Conservation (phyloP, 805 yeast genomes). For the Candida andamanensis region DNA sequence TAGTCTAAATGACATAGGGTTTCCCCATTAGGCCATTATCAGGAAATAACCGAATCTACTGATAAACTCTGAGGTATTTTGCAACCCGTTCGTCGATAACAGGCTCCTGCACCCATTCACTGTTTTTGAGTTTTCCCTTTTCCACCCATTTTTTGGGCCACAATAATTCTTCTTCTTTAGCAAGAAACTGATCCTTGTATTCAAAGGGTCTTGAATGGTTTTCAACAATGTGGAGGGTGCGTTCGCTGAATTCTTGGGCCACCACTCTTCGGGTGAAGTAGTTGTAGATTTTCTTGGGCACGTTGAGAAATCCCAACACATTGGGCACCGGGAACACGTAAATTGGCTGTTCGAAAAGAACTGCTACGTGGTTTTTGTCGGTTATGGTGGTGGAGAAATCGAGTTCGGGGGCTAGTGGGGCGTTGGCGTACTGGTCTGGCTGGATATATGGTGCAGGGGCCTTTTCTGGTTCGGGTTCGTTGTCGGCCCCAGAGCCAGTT, state of each 20-base stretch:
- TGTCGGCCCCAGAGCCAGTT: constrained; percentile 4
- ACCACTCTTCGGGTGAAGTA: constrained; percentile 71
- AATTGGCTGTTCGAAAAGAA: constrained; percentile 71
- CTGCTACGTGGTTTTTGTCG: constrained; percentile 44
- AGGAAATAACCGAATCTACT: too few relatives aligned
- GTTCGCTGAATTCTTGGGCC: constrained; percentile 58
- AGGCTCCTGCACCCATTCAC: constrained; percentile 86
- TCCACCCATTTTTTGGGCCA: constrained; percentile 89
- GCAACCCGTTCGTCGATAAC: constrained; percentile 64
- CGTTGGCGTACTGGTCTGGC: constrained; percentile 52
- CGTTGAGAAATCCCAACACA: constrained; percentile 68
- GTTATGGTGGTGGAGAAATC: constrained; percentile 26
- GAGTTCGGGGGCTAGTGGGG: constrained; percentile 58
- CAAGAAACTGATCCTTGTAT: constrained; percentile 37
- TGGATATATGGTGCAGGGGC: constrained; percentile 53
- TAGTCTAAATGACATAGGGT: too few relatives aligned
- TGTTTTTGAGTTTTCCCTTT: constrained; percentile 62
- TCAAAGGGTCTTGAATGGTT: constrained; percentile 53
- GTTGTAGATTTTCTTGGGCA: constrained; percentile 71
- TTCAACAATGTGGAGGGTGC: constrained; percentile 48
- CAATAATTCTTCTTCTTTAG: constrained; percentile 64
- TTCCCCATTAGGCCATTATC: too few relatives aligned
- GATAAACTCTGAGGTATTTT: constrained; percentile 46
- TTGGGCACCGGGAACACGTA: constrained; percentile 73
- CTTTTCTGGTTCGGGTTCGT: constrained; percentile 17